Evolutionary conservation across 768 basidiomycete species (phyloP).

Genomic region (Hortiboletus flavorubellus): DNA sequence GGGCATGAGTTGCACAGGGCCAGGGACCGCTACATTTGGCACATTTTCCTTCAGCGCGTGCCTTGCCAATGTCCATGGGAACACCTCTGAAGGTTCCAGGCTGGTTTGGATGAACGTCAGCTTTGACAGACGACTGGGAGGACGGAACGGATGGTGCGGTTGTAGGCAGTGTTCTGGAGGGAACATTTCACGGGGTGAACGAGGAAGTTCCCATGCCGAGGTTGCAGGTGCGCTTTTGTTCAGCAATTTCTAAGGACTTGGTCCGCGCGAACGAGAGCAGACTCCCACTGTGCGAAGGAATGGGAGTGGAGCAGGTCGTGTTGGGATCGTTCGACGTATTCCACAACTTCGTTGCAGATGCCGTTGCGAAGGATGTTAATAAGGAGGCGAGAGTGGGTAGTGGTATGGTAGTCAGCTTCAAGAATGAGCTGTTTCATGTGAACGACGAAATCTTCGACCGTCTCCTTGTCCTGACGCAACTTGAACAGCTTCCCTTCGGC

Average conservation of each 20-base stretch:
- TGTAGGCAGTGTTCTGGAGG: too few relatives aligned
- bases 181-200: too few relatives aligned
- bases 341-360: neutral
- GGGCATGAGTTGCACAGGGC: neutral
- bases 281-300: neutral
- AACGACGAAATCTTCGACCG: neutral
- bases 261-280: neutral
- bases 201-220: too few relatives aligned
- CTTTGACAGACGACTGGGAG: neutral
- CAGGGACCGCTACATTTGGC: neutral
- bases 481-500: neutral
- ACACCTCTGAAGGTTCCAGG: neutral
- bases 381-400: too few relatives aligned
- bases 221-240: neutral
- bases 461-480: neutral
- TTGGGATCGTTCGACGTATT: neutral
- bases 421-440: neutral
- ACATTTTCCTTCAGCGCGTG: neutral
- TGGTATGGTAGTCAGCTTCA: rapidly evolving
- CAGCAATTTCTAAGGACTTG: neutral
- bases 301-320: neutral
- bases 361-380: neutral
- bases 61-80: neutral
- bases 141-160: too few relatives aligned
- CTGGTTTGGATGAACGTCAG: neutral